Conservation (phyloP, 2,329 filamentous ascomycete species). For the Aspergillus fischeri region DNA sequence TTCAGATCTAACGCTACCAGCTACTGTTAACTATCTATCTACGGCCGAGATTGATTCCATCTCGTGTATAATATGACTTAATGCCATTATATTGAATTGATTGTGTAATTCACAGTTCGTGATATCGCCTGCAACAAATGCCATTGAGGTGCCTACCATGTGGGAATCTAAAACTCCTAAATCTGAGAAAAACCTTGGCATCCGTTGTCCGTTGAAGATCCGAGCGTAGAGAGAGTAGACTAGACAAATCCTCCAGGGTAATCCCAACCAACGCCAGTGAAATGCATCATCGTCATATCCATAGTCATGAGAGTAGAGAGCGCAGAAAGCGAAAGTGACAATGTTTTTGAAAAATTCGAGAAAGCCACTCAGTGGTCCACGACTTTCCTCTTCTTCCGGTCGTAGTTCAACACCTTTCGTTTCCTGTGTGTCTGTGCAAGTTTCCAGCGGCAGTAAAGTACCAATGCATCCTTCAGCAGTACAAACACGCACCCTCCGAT, state of each 20-base stretch:
- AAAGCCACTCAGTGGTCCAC: slow-evolving; percentile 14
- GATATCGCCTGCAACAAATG: neutral
- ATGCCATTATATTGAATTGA: neutral
- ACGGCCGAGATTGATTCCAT: neutral
- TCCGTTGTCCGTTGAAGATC: neutral
- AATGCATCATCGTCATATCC: slow-evolving; percentile 20
- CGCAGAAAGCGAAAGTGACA: neutral
- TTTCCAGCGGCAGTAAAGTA: slow-evolving; percentile 55
- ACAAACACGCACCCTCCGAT: slow-evolving; percentile 86
- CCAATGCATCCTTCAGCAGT: slow-evolving; percentile 67
- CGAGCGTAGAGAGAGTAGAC: neutral
- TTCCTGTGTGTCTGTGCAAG: slow-evolving; percentile 45
- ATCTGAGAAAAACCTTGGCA: neutral
- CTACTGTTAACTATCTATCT: no score
- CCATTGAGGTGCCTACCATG: neutral
- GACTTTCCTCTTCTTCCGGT: slow-evolving; percentile 38
- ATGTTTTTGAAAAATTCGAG: neutral
- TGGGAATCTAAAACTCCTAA: neutral
- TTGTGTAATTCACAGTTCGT: neutral
- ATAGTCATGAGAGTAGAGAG: slow-evolving; percentile 8
- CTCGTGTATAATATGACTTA: neutral
- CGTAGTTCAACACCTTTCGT: slow-evolving; percentile 46
- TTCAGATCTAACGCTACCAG: neutral
- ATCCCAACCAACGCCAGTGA: slow-evolving; percentile 15
- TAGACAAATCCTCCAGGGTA: slow-evolving; percentile 3